Evolutionary conservation across 2,329 filamentous ascomycete genomes (phyloP), one percentile per base, ranked within the genome.

Genomic region (Fusarium nisikadoi): DNA sequence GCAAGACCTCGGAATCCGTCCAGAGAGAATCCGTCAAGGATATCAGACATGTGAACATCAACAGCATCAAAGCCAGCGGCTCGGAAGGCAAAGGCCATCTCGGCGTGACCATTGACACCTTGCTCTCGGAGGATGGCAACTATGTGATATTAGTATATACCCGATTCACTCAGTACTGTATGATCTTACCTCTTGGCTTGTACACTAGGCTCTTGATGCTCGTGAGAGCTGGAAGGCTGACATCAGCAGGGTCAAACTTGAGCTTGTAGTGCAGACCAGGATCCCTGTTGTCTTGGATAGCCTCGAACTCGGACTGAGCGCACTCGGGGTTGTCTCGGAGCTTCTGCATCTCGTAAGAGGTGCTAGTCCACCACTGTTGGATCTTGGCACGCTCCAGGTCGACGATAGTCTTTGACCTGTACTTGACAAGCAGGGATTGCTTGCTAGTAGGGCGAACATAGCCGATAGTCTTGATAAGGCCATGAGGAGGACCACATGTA

Each of bases 71-170:
- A 98, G 41, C 95, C 95, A 46, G 96, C 95, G 39, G 91, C 91
- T 73, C 92, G 91, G 87, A 98, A 98, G 53, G 95, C 94, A 79
- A 97, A 98, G 2, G 96, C 96, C 94, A 99, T 97, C 82, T 99
- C 96, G n/a, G 94, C 91, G 77, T 98, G 90, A 45, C 95, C 94
- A 83, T 99, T 98, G 74, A 97, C 94, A 80, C 96, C 96, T 81
- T 98, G 94, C 82, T 98, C 96, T 79, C 96, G 89, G 27, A 99
- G 90, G 75, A 99, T 97, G 46, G 96, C 96, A 29, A 99, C 95
- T 36, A 91, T 93, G 93, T 82, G 80, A 76, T 75, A 86, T 86
- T 79, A 94, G 89, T 64, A 86, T 49, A n/a, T 20, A 20, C 17
- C 27, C n/a, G 1, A 29, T 31, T 23, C 19, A 13, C 4, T 52